Percentiles rank a stretch among this genome's conserved stretches.
Conservation (phyloP, 2,329 filamentous ascomycete species). For the Pseudogymnoascus sp. region DNA sequence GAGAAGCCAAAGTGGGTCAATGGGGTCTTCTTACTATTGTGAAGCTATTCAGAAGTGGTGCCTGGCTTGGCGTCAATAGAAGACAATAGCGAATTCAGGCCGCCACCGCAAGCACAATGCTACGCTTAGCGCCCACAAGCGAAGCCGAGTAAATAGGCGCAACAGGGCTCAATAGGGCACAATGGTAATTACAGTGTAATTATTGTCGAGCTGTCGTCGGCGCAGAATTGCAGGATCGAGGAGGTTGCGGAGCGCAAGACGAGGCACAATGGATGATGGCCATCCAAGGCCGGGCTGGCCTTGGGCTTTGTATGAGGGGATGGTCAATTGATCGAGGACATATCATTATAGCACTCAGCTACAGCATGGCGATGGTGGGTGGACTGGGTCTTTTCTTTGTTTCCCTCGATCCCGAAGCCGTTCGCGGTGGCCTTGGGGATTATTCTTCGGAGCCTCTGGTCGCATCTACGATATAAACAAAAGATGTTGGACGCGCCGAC, state of each 20-base stretch:
- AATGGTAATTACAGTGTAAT: background rate
- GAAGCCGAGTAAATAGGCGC: background rate
- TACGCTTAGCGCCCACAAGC: background rate
- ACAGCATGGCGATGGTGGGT: background rate
- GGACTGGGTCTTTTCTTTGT: background rate
- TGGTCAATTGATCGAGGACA: constrained; percentile 1
- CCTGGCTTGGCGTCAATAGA: background rate
- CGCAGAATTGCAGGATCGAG: background rate
- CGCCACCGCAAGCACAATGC: background rate
- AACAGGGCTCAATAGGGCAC: background rate
- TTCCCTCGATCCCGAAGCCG: background rate
- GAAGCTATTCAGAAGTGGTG: constrained; percentile 12
- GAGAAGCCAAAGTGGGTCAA: background rate
- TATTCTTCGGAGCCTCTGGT: background rate
- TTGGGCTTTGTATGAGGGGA: constrained; percentile 1
- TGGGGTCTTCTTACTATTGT: constrained; percentile 13
- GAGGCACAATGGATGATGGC: background rate
- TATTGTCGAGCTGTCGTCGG: background rate
- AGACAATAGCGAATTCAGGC: constrained; percentile 11
- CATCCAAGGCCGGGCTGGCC: background rate
- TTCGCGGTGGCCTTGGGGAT: background rate
- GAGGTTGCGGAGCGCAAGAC: background rate
- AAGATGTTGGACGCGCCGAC: constrained; percentile 4
- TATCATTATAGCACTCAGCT: background rate
- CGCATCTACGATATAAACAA: constrained; percentile 7